Evolutionary conservation across 2,329 filamentous ascomycete species (phyloP).

Genomic region (Fusarium albidum): DNA sequence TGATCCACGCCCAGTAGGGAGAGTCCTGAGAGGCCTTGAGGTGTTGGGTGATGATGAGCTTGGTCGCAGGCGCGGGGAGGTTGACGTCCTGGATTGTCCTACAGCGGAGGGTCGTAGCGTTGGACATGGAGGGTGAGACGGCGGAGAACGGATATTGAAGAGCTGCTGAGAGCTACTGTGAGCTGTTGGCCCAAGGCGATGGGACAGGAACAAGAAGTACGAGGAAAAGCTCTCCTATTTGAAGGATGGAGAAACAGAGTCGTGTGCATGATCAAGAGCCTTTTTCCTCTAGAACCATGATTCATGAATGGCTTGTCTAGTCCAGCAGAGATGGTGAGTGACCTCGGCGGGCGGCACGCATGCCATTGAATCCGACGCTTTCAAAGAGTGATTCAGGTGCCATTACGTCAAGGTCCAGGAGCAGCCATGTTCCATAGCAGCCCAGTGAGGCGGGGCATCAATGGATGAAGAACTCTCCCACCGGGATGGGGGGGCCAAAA

Average conservation of each 20-base stretch:
- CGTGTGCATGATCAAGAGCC: slow-evolving; percentile 16
- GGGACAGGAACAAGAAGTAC: not conserved
- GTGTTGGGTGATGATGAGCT: slow-evolving; percentile 55
- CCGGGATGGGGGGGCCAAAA: not conserved
- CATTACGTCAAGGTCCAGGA: slow-evolving; percentile 15
- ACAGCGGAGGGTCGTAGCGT: slow-evolving; percentile 16
- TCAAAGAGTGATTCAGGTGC: slow-evolving; percentile 24
- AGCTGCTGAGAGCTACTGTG: not conserved
- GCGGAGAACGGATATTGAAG: not conserved
- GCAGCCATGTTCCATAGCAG: not conserved
- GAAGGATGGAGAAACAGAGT: not conserved
- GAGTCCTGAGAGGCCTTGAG: slow-evolving; percentile 44
- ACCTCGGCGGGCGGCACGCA: not conserved
- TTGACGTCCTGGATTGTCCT: slow-evolving; percentile 42
- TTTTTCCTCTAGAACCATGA: slow-evolving; percentile 6
- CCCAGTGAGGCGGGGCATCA: slow-evolving; percentile 3
- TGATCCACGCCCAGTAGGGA: slow-evolving; percentile 55
- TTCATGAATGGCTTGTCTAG: slow-evolving; percentile 13
- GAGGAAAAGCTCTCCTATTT: slow-evolving; percentile 12
- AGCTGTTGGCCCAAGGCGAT: slow-evolving; percentile 1
- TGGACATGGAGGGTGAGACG: slow-evolving; percentile 34
- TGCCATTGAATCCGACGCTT: not conserved
- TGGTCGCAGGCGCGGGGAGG: slow-evolving; percentile 56
- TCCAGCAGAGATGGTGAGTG: slow-evolving; percentile 13
- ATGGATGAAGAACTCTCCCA: not conserved